Evolutionary conservation across 768 basidiomycete species (phyloP).

Genomic region (Mycena galopus): DNA sequence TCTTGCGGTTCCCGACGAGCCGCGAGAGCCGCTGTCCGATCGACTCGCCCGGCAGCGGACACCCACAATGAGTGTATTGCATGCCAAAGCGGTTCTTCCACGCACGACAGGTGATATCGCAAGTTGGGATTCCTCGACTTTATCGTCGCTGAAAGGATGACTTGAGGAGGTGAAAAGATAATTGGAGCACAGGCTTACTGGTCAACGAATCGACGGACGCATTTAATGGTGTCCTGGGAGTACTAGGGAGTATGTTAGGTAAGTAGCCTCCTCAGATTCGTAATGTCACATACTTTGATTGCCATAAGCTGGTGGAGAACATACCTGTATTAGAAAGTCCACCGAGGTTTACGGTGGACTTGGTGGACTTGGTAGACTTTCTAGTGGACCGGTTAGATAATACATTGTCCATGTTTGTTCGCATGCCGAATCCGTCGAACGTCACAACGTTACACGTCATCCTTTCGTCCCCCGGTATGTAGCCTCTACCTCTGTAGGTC

Average conservation of each 20-base stretch:
- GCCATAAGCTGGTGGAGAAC: slow-evolving; percentile 70
- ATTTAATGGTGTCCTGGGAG: slow-evolving; percentile 51
- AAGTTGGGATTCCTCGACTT: slow-evolving; percentile 60
- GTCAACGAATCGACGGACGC: slow-evolving; percentile 56
- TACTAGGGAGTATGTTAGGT: slow-evolving; percentile 49
- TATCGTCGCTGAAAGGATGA: slow-evolving; percentile 56
- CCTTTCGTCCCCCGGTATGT: too few relatives aligned
- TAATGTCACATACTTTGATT: slow-evolving; percentile 28
- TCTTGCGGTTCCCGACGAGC: slow-evolving; percentile 35
- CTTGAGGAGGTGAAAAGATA: background rate
- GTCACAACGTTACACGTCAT: too few relatives aligned
- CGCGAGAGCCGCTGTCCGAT: slow-evolving; percentile 58
- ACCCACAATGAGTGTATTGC: slow-evolving; percentile 72
- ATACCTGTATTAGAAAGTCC: too few relatives aligned
- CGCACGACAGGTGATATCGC: slow-evolving; percentile 63
- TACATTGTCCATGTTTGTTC: too few relatives aligned
- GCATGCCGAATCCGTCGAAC: too few relatives aligned
- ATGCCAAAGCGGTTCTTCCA: slow-evolving; percentile 65
- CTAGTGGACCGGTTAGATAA: too few relatives aligned
- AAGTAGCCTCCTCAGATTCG: background rate
- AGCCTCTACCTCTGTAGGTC: too few relatives aligned
- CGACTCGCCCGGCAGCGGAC: slow-evolving; percentile 61
- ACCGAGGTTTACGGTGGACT: too few relatives aligned
- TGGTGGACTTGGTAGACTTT: too few relatives aligned
- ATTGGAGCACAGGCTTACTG: slow-evolving; percentile 59